Percentiles rank a stretch among this genome's conserved stretches.
Conservation (phyloP, 176 grass and related monocot genomes). For the Triticum urartu region DNA sequence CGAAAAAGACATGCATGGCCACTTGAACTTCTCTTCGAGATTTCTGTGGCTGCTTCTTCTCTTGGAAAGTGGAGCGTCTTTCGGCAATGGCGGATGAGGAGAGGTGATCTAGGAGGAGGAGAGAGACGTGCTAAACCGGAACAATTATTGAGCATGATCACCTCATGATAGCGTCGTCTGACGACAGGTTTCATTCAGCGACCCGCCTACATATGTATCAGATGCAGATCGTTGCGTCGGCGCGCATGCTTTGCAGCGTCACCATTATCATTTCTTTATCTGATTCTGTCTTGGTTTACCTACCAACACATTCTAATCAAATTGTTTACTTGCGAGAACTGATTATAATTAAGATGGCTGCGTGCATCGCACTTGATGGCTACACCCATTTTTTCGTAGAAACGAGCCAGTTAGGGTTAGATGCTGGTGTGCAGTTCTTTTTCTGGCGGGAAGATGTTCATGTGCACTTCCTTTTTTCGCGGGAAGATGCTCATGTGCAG, state of each 20-base stretch:
- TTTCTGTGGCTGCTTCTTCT: background rate
- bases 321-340: background rate
- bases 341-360: background rate
- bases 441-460: no score
- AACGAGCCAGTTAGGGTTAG: no score
- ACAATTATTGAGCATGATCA: background rate
- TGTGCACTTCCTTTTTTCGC: no score
- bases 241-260: conserved; percentile 13
- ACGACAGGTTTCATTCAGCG: conserved; percentile 20
- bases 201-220: no score
- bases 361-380: background rate
- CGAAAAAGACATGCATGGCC: background rate
- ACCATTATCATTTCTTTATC: background rate
- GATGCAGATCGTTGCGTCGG: conserved; percentile 5
- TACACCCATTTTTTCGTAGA: no score
- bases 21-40: background rate
- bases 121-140: background rate
- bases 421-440: no score
- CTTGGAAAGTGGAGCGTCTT: background rate
- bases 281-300: conserved; percentile 10
- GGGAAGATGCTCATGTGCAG: no score
- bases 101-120: conserved; percentile 15
- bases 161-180: background rate
- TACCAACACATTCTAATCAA: background rate
- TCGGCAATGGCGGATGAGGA: background rate